Evolutionary conservation across 768 basidiomycete species (phyloP).

Genomic region (Leccinum sublutescens): DNA sequence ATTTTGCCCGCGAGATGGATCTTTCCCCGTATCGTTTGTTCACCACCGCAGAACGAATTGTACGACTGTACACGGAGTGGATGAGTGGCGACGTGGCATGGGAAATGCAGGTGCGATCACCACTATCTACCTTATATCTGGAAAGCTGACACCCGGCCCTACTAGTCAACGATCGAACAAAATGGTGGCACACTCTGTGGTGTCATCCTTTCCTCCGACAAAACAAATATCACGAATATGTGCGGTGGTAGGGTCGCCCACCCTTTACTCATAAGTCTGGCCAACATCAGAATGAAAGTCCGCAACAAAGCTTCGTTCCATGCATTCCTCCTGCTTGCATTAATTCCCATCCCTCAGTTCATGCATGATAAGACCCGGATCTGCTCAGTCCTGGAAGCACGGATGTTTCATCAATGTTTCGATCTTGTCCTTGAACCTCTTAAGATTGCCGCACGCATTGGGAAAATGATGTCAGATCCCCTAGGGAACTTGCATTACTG

Average conservation of each 20-base stretch:
- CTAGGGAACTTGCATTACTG: not conserved
- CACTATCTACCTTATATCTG: not conserved
- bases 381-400: too few relatives aligned
- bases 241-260: not conserved
- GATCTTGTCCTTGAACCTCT: too few relatives aligned
- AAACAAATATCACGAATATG: not conserved
- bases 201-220: not conserved
- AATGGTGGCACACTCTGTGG: not conserved
- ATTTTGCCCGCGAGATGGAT: not conserved
- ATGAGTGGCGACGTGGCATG: not conserved
- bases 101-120: not conserved
- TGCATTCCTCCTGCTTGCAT: too few relatives aligned
- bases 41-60: not conserved
- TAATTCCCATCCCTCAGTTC: too few relatives aligned
- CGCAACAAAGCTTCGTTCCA: not conserved
- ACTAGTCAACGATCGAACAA: too few relatives aligned
- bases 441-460: too few relatives aligned
- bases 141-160: not conserved
- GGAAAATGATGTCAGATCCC: not conserved
- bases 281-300: not conserved
- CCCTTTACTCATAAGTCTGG: not conserved
- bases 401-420: too few relatives aligned
- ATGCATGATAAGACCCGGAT: too few relatives aligned
- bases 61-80: not conserved
- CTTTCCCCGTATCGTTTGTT: not conserved